Percentiles rank a stretch among this genome's conserved stretches.
Conservation (phyloP, 2,329 filamentous ascomycete genomes). For the Pseudopithomyces maydicus region DNA sequence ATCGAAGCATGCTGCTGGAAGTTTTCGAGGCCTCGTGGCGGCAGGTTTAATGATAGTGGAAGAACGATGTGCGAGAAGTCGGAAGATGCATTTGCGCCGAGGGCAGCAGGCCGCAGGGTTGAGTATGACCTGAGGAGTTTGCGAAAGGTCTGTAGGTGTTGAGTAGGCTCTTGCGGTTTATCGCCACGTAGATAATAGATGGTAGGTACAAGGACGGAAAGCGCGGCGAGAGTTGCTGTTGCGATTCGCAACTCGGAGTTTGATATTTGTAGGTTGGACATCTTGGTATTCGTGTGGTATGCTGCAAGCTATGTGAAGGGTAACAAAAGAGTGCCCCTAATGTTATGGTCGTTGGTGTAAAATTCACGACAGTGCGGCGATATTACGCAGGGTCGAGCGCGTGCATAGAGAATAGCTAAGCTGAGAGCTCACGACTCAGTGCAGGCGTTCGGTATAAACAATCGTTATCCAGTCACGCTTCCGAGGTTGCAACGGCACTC, state of each 20-base stretch:
- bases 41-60: constrained; percentile 48
- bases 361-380: background rate
- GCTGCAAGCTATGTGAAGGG: background rate
- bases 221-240: constrained; percentile 21
- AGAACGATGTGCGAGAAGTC: constrained; percentile 50
- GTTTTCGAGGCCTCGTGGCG: constrained; percentile 38
- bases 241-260: constrained; percentile 22
- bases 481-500: background rate
- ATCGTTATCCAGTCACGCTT: background rate
- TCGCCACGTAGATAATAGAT: constrained; percentile 21
- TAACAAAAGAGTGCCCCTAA: background rate
- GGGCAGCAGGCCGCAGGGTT: constrained; percentile 46
- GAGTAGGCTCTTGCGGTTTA: constrained; percentile 17
- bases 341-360: background rate
- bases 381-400: background rate
- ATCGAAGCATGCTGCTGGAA: constrained; percentile 48
- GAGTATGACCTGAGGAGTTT: constrained; percentile 47
- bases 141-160: constrained; percentile 34
- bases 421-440: background rate
- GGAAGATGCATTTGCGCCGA: constrained; percentile 42
- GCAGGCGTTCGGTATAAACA: background rate
- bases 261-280: constrained; percentile 23
- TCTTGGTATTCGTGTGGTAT: background rate
- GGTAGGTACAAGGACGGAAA: constrained; percentile 19
- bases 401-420: background rate